Percentiles rank a stretch among this genome's conserved stretches.
Conservation (phyloP, 208 protist genomes). For the Crithidia brevicula region DNA sequence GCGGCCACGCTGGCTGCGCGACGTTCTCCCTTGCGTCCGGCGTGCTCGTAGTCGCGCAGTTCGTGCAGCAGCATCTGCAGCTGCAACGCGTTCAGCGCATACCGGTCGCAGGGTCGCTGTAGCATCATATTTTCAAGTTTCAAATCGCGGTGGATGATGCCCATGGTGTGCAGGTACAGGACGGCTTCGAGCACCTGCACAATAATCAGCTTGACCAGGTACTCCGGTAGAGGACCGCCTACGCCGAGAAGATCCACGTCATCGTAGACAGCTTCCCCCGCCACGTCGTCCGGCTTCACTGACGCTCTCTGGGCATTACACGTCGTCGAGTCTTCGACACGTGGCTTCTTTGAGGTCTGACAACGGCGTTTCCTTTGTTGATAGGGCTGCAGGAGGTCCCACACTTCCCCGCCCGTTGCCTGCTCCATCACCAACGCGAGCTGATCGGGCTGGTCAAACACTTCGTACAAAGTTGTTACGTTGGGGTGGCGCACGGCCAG, state of each 20-base stretch:
- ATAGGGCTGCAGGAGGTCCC: conserved; percentile 51
- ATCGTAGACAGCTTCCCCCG: conserved; percentile 1
- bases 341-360: background rate
- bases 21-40: background rate
- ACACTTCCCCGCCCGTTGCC: conserved; percentile 67
- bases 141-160: conserved; percentile 99
- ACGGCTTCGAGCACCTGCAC: conserved; percentile 67
- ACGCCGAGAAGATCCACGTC: conserved; percentile 25
- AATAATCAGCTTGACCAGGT: conserved; percentile 64
- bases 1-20: background rate
- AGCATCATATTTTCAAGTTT: conserved; percentile 99
- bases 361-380: background rate
- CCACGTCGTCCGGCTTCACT: background rate
- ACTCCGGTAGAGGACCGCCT: conserved; percentile 63
- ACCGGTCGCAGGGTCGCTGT: conserved; percentile 50
- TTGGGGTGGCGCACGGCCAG: conserved; percentile 62
- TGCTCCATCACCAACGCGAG: conserved; percentile 81
- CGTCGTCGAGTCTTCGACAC: background rate
- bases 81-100: conserved; percentile 43
- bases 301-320: conserved; percentile 6
- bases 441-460: conserved; percentile 55
- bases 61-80: conserved; percentile 43
- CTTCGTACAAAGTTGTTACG: conserved; percentile 64
- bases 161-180: conserved; percentile 92
- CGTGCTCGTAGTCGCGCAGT: conserved; percentile 18